phyloP scores from a whole-genome alignment of 495 filamentous ascomycete species.

The Xylaria scruposa region DNA sequence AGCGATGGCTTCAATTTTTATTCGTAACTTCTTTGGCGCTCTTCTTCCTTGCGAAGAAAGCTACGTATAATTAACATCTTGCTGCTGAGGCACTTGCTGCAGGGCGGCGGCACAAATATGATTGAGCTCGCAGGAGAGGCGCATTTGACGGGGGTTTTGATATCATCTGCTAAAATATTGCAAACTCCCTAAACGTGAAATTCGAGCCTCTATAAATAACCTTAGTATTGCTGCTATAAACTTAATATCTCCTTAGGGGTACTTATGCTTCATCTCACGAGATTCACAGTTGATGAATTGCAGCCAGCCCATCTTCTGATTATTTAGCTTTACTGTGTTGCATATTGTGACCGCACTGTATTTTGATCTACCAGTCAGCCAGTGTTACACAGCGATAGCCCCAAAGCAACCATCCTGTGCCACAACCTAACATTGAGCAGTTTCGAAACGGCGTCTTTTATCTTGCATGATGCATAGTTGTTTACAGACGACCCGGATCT shows the following conservation, averaged over 20 bases:
- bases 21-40: background rate
- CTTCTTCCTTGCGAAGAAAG: background rate
- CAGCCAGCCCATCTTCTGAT: background rate
- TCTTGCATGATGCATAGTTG: constrained; percentile 19
- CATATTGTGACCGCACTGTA: constrained; percentile 17
- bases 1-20: too few relatives aligned
- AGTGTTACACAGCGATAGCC: background rate
- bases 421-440: background rate
- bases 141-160: background rate
- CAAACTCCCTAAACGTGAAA: background rate
- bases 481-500: background rate
- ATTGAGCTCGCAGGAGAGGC: background rate
- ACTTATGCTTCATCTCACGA: background rate
- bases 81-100: background rate
- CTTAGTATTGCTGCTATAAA: background rate
- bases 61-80: background rate
- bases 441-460: constrained; percentile 11
- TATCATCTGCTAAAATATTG: background rate
- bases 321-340: background rate
- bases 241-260: background rate
- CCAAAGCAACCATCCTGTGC: background rate
- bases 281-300: background rate
- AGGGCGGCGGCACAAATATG: background rate
- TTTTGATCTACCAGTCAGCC: background rate
- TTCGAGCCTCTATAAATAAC: background rate